A percentile compares a stretch with the other conserved stretches of the same genome.
phyloP scores from a whole-genome alignment of 176 grass and related monocot genomes.

The Rhynchospora breviuscula region DNA sequence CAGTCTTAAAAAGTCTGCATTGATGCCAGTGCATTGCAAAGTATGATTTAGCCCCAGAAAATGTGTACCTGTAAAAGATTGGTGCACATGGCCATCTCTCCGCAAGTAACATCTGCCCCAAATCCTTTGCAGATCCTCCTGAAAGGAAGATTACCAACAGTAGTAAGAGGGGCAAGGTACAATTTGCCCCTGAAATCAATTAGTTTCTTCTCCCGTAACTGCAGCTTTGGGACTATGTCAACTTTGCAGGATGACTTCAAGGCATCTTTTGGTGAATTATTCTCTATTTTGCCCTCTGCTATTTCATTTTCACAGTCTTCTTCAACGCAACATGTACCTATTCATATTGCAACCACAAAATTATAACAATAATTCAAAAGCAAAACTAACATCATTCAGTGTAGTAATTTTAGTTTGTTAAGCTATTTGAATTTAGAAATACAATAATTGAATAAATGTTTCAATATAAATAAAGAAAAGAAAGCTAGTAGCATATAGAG shows the following conservation, averaged over 20 bases:
- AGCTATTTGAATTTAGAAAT: background rate
- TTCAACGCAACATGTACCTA: conserved; percentile 33
- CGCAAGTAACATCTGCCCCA: conserved; percentile 93
- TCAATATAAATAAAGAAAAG: background rate
- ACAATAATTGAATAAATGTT: background rate
- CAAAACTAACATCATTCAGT: background rate
- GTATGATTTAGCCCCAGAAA: background rate
- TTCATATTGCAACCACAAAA: conserved; percentile 16
- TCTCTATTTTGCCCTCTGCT: conserved; percentile 38
- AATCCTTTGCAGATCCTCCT: conserved; percentile 79
- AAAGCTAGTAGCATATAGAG: background rate
- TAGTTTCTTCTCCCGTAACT: conserved; percentile 77
- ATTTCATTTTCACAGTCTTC: conserved; percentile 34
- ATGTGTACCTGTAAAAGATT: conserved; percentile 87
- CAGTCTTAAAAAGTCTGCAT: background rate
- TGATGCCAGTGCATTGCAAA: background rate
- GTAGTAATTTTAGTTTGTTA: background rate
- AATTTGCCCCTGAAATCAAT: conserved; percentile 87
- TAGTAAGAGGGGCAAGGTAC: conserved; percentile 84
- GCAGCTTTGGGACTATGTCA: conserved; percentile 38
- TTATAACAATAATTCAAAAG: conserved; percentile 1
- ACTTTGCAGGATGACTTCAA: conserved; percentile 37
- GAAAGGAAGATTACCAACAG: conserved; percentile 95
- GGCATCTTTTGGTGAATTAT: conserved; percentile 22
- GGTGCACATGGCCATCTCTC: conserved; percentile 97